These are phyloP conservation scores for Tricholoma bakamatsutake DNA, from an alignment of 768 basidiomycete genomes.

Conservation along the genomic window DNA sequence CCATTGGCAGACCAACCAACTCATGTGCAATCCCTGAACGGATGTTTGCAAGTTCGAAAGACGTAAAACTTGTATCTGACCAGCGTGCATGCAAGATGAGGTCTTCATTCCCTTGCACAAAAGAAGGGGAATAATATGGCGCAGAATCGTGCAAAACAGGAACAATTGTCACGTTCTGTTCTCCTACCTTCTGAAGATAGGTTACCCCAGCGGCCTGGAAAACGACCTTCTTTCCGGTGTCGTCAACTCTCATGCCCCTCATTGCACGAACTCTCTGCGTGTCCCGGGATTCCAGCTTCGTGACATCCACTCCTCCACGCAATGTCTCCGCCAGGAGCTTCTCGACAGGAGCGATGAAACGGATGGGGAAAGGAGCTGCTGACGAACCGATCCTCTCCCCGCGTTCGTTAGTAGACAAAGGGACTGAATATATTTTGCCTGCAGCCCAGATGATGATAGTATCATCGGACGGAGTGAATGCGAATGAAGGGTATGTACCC, in stretches of 20 bases:
- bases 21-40: conserved; percentile 37
- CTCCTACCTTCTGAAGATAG: conserved; percentile 41
- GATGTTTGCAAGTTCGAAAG: conserved; percentile 60
- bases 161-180: conserved; percentile 27
- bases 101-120: conserved; percentile 44
- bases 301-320: conserved; percentile 40
- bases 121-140: conserved; percentile 65
- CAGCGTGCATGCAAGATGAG: conserved; percentile 62
- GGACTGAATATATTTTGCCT: conserved; percentile 61
- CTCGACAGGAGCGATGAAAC: conserved; percentile 58
- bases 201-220: conserved; percentile 67
- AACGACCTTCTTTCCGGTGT: conserved; percentile 44
- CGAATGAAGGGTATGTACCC: conserved; percentile 75
- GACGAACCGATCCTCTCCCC: conserved; percentile 45
- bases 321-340: conserved; percentile 61
- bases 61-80: conserved; percentile 58
- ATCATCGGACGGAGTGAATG: conserved; percentile 55
- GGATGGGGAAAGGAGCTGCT: conserved; percentile 41
- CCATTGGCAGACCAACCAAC: conserved; percentile 52
- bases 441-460: conserved; percentile 71
- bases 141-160: conserved; percentile 43
- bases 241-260: conserved; percentile 52
- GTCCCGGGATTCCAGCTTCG: conserved; percentile 45
- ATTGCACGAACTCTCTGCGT: conserved; percentile 58
- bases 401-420: conserved; percentile 41